Percentiles rank a stretch among this genome's conserved stretches.
Evolutionary conservation across 2,329 filamentous ascomycete genomes (phyloP).

Genomic region (Microsporum ferrugineum): DNA sequence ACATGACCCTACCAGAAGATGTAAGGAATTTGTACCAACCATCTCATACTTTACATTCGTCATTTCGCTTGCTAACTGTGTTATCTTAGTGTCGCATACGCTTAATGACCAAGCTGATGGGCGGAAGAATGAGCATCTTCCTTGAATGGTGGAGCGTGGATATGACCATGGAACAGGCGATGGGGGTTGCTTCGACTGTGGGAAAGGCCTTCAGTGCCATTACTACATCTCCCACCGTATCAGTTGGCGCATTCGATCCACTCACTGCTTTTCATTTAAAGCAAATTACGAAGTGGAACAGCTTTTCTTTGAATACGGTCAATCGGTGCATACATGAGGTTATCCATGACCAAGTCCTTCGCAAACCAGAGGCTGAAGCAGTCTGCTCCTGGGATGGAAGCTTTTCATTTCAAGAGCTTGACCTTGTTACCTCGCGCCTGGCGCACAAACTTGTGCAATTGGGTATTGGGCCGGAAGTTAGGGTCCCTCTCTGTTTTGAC

Average conservation of each 20-base stretch:
- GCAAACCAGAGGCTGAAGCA: conserved; percentile 14
- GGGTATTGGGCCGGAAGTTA: conserved; percentile 30
- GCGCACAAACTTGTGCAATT: conserved; percentile 24
- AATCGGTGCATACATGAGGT: conserved; percentile 31
- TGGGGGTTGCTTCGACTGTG: conserved; percentile 43
- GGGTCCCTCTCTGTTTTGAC: conserved; percentile 32
- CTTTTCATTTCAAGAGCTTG: conserved; percentile 28
- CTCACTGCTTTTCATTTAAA: conserved; percentile 47
- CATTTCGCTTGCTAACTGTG: neutral
- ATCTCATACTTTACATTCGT: neutral
- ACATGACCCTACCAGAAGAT: conserved; percentile 24
- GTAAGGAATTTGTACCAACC: conserved; percentile 17
- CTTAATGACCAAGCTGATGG: conserved; percentile 27
- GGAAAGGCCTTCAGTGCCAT: conserved; percentile 42
- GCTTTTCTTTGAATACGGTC: conserved; percentile 30
- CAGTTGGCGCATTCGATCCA: conserved; percentile 40
- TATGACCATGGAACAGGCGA: conserved; percentile 28
- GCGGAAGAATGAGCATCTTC: conserved; percentile 26
- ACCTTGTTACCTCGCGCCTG: conserved; percentile 27
- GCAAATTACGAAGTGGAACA: conserved; percentile 45
- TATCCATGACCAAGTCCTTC: conserved; percentile 29
- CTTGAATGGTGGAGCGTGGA: conserved; percentile 31
- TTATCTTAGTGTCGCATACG: conserved; percentile 25
- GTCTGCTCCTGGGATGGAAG: conserved; percentile 23
- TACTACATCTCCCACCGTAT: conserved; percentile 32